A percentile compares a stretch with the other conserved stretches of the same genome.
Conservation (phyloP, 306 rosid species). For the Casuarina glauca region DNA sequence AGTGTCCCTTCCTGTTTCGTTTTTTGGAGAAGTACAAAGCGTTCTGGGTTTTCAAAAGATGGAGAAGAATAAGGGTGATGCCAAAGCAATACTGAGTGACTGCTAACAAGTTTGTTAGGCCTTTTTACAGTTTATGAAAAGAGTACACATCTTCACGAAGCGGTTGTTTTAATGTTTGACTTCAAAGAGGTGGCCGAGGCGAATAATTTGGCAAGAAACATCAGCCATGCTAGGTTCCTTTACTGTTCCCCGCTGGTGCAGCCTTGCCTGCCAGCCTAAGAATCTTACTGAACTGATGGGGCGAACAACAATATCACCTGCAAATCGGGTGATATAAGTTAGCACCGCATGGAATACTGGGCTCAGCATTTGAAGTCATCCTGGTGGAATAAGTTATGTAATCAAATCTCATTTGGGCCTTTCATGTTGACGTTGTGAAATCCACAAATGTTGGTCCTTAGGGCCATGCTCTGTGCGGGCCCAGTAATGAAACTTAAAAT, state of each 20-base stretch:
- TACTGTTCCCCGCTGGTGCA: constrained; percentile 17
- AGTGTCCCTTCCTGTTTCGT: neutral
- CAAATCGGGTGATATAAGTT: too few species aligned
- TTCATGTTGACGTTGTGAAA: too few species aligned
- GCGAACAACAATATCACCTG: too few species aligned
- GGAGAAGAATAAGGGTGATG: neutral
- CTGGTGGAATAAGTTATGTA: too few species aligned
- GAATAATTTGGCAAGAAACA: constrained; percentile 10
- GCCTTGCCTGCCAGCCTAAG: neutral
- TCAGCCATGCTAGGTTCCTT: neutral
- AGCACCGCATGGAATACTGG: too few species aligned
- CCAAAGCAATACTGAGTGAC: neutral
- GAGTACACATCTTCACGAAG: neutral
- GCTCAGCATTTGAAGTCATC: too few species aligned
- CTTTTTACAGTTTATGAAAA: neutral
- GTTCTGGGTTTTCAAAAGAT: constrained; percentile 1
- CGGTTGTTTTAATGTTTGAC: neutral
- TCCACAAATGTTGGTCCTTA: too few species aligned
- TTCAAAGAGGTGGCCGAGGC: neutral
- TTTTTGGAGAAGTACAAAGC: neutral
- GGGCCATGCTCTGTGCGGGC: neutral
- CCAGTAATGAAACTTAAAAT: too few species aligned
- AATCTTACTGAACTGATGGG: too few species aligned
- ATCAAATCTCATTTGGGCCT: too few species aligned
- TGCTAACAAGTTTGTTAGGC: too few species aligned